Evolutionary conservation across 495 filamentous ascomycete genomes (phyloP).

Genomic region (Letharia lupina): DNA sequence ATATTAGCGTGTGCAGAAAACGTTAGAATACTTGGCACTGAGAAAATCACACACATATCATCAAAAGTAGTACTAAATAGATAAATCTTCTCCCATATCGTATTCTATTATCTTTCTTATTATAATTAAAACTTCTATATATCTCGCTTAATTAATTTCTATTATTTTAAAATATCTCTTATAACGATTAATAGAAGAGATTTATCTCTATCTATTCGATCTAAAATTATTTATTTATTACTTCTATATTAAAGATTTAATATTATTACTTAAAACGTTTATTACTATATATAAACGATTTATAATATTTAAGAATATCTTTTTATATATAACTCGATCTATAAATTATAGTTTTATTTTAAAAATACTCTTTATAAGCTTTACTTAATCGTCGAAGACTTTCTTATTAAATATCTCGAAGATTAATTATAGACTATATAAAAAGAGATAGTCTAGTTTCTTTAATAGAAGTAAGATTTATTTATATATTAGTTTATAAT

Average conservation of each 20-base stretch:
- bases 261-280: neutral
- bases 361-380: neutral
- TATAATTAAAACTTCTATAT: no score
- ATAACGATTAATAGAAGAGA: no score
- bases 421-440: no score
- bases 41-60: no score
- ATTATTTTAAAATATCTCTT: no score
- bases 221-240: neutral
- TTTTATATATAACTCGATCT: neutral
- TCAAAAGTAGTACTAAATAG: no score
- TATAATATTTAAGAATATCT: neutral
- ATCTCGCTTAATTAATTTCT: no score
- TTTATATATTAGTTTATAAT: constrained; percentile 8
- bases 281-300: neutral
- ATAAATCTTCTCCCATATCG: no score
- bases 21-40: no score
- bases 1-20: no score
- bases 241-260: constrained; percentile 6
- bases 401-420: neutral
- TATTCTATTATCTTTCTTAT: no score
- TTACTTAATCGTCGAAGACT: neutral
- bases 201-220: neutral
- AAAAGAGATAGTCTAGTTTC: neutral
- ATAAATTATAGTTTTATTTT: neutral
- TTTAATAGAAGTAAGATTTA: constrained; percentile 11